Conservation (phyloP, 2,329 filamentous ascomycete genomes). For the Alternaria sp. region DNA sequence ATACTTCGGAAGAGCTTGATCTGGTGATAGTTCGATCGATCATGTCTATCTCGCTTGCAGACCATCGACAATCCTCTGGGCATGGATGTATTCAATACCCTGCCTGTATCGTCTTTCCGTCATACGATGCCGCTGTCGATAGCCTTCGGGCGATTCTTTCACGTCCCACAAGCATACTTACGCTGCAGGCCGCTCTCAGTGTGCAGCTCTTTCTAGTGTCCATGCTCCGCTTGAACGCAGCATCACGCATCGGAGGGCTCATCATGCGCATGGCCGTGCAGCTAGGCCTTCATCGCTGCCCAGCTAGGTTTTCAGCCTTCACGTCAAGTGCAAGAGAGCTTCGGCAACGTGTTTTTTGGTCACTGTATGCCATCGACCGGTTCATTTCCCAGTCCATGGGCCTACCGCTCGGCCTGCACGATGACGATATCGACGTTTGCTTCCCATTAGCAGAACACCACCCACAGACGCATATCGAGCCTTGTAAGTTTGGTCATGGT, state of each 20-base stretch:
- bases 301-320: conserved; percentile 62
- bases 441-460: conserved; percentile 61
- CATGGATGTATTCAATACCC: conserved; percentile 48
- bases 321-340: conserved; percentile 56
- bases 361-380: conserved; percentile 64
- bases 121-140: conserved; percentile 60
- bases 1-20: conserved; percentile 42
- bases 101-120: conserved; percentile 56
- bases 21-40: conserved; percentile 59
- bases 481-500: conserved; percentile 15
- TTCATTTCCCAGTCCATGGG: conserved; percentile 66
- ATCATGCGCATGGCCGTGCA: conserved; percentile 65
- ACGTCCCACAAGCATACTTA: conserved; percentile 57
- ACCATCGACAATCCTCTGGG: conserved; percentile 56
- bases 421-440: conserved; percentile 67
- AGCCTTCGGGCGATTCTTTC: conserved; percentile 59
- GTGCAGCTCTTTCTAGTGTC: conserved; percentile 65
- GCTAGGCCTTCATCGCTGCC: conserved; percentile 66
- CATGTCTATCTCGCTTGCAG: conserved; percentile 63
- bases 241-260: conserved; percentile 64
- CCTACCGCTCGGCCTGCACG: conserved; percentile 62
- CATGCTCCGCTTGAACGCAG: conserved; percentile 65
- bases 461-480: conserved; percentile 15
- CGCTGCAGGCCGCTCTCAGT: conserved; percentile 60
- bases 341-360: conserved; percentile 65